Evolutionary conservation across 768 basidiomycete genomes (phyloP), one percentile per base, ranked within the genome.

Genomic region (Hericium coralloides): DNA sequence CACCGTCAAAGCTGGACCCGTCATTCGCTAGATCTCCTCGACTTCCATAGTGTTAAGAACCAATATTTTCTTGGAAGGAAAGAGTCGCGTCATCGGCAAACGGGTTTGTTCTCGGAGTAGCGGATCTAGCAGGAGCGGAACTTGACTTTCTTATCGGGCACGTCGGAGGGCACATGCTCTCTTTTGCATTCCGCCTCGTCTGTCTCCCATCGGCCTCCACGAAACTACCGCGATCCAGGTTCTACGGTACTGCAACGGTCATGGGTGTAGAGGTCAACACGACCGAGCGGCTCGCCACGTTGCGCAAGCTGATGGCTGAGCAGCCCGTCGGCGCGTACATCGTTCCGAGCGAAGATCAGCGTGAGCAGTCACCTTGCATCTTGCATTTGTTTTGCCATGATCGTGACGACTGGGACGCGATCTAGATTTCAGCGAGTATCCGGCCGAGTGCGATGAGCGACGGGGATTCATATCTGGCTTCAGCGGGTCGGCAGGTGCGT

Each of bases 401-500:
- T 45, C 38, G 2, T 49, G 2, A 26, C 47, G 55, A 31, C 10
- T 31, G 4, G 31, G 0, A 31, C 49, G 38, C 20, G 53, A n/a
- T 59, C 1, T 43, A 94, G 92, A 95, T 70, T 84, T 79, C 7
- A 94, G 92, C 71, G 94, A 95, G 69, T 95, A 95, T 69, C 79
- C 87, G 17, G 89, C 94, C 9, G 76, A 80, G 36, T 92, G 87
- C 60, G 93, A 98, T 73, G 76, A 86, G 57, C 77, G 93, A 56
- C 79, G 95, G 23, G 89, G 81, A 0, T 98, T 82, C 73, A 91
- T 99, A 61, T 94, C 92, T 36, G 91, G 91, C 12, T 99, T 98
- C 73, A 91, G 81, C 57, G 97, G 97, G 23, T 95, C 92, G 39
- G 95, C 95, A 65, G 94, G 94, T 83, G 60, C 63, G 73, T 66